Base-by-base conservation (phyloP, 768 basidiomycete species). In the Infundibulicybe gibba region DNA sequence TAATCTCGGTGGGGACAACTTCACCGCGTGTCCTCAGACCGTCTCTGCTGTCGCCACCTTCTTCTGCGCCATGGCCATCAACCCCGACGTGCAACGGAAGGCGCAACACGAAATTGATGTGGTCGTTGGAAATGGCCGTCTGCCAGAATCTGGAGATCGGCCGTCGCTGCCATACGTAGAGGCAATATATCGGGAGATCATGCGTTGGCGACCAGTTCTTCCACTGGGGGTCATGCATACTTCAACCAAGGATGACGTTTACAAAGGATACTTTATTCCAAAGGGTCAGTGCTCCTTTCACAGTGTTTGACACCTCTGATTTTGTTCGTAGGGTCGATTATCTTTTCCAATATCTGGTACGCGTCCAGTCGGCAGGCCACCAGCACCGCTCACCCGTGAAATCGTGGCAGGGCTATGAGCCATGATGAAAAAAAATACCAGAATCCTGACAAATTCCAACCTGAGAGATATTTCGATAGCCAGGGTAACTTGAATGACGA, bases 41-140 rank as follows among this genome's bases (percentile, higher is more conserved):
- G 53, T 40, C 1, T 53, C 51, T 2, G 41, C 51, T 30, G 14
- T 53, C 1, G 52, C 45, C 42, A 55, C 51, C 2, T 58, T 56
- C 8, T 44, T 59, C 34, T 56, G 55, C 14, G 59, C 53, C 2
- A 61, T 63, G 52, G 32, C 53, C 4, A 19, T 57, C 21, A 51
- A 60, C 32, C 52, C 58, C 10, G 49, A 50, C 13, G 46, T 53
- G 2, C 58, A 59, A 41, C 41, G 49, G 32, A 54, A 50, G 41
- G 61, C 58, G 1, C 72, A 71, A 40, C 63, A 60, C 31, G 74
- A 75, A 54, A 61, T 75, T 34, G 73, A 76, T 45, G 48, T 53
- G 17, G 59, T 72, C 14, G 19, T 72, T 45, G 69, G 69, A 21
- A 52, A 55, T 30, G 58, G 61, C 45, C 65, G 70, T 32, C 62